These are phyloP conservation scores for Chlamydomonas incerta DNA, from an alignment of 139 green algal genomes.

Conservation along the genomic window DNA sequence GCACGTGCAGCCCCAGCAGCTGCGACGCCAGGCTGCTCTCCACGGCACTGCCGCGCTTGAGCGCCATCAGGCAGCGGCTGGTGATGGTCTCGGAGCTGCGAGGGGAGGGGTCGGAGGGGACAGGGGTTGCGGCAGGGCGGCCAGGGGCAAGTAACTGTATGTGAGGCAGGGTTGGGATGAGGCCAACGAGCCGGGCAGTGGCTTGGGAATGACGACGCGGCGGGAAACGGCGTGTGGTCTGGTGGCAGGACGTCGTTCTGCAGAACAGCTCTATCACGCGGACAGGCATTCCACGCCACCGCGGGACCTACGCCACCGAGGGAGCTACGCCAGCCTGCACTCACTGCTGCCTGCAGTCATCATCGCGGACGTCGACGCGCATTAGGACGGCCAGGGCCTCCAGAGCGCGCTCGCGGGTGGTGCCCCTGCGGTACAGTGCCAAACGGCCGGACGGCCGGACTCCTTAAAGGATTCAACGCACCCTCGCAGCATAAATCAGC, in stretches of 20 bases:
- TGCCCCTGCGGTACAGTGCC: conserved; percentile 41
- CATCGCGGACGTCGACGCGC: conserved; percentile 12
- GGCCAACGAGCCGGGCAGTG: too few relatives aligned
- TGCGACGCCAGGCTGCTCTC: conserved; percentile 69
- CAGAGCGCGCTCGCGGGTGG: conserved; percentile 64
- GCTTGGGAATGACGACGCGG: too few relatives aligned
- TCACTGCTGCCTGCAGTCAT: conserved; percentile 33
- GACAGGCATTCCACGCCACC: too few relatives aligned
- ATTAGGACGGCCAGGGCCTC: conserved; percentile 49
- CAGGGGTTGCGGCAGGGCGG: background rate
- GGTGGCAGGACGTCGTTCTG: too few relatives aligned
- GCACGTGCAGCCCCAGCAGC: conserved; percentile 66
- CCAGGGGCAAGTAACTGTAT: too few relatives aligned
- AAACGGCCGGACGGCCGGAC: too few relatives aligned
- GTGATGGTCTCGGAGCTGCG: conserved; percentile 68
- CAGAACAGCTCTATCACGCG: too few relatives aligned
- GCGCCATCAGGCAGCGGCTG: conserved; percentile 55
- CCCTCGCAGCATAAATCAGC: too few relatives aligned
- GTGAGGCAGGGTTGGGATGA: background rate
- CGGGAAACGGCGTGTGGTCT: too few relatives aligned
- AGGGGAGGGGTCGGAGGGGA: background rate
- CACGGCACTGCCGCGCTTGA: conserved; percentile 58
- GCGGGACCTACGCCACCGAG: too few relatives aligned
- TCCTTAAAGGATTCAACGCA: too few relatives aligned
- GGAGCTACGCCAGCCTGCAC: background rate